Percentiles rank a stretch among this genome's conserved stretches.
Evolutionary conservation across 257 asterid species (phyloP).

Genomic region (Petrea volubilis): DNA sequence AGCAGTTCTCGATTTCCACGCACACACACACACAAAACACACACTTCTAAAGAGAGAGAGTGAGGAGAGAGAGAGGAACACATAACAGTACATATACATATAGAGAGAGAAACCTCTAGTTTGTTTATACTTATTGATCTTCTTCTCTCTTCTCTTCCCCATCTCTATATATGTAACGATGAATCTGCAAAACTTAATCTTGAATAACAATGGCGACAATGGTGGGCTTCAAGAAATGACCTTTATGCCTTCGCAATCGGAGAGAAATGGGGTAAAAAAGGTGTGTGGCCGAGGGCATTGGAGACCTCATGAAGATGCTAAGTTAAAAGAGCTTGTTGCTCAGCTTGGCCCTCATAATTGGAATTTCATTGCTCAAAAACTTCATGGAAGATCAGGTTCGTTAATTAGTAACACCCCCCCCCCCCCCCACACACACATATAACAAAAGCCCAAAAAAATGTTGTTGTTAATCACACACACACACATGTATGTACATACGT

Average conservation of each 20-base stretch:
- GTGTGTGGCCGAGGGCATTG: conserved; percentile 34
- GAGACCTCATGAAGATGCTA: conserved; percentile 41
- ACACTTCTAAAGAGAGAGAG: background rate
- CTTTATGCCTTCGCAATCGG: conserved; percentile 13
- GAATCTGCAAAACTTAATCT: background rate
- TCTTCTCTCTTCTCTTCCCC: background rate
- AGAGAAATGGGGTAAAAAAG: background rate
- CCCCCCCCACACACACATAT: too few species aligned
- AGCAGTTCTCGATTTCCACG: conserved; percentile 36
- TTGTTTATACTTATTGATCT: too few species aligned
- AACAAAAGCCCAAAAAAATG: too few species aligned
- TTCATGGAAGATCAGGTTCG: conserved; percentile 42
- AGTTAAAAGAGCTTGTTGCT: conserved; percentile 33
- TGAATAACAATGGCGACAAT: too few species aligned
- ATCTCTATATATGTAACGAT: background rate
- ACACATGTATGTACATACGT: too few species aligned
- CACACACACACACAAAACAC: conserved; percentile 18
- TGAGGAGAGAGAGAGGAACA: too few species aligned
- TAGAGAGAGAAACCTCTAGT: background rate
- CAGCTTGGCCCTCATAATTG: conserved; percentile 41
- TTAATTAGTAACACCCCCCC: too few species aligned
- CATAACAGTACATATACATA: background rate
- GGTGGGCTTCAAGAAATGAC: background rate
- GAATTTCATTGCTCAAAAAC: conserved; percentile 39
- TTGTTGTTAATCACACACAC: too few species aligned